A percentile compares a stretch with the other conserved stretches of the same genome.
phyloP scores from a whole-genome alignment of 192 early-diverging fungal species.

The Blastocladiella britannica region DNA sequence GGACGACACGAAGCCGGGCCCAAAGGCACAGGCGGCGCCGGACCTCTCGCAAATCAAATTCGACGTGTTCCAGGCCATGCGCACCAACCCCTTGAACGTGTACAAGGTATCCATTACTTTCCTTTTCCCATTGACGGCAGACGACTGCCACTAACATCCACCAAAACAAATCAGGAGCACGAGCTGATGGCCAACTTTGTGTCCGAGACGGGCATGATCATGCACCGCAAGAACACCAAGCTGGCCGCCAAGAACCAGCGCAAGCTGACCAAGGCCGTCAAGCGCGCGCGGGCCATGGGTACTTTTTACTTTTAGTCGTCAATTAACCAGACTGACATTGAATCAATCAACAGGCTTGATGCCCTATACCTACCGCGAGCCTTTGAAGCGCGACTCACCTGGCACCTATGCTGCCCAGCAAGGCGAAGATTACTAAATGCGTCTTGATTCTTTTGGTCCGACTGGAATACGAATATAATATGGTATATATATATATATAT shows the following conservation, averaged over 20 bases:
- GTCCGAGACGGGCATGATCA: background rate
- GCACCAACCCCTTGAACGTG: background rate
- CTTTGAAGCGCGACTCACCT: too few species aligned
- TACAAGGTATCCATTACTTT: background rate
- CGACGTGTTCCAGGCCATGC: background rate
- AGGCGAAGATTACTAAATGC: too few species aligned
- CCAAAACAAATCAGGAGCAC: background rate
- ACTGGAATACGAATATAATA: too few species aligned
- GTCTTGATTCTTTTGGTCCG: too few species aligned
- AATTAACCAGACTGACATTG: too few species aligned
- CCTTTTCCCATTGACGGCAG: background rate
- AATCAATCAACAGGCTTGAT: too few species aligned
- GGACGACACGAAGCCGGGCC: background rate
- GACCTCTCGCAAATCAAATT: background rate
- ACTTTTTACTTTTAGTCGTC: too few species aligned
- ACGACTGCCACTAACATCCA: background rate
- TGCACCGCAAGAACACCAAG: background rate
- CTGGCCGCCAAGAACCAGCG: background rate
- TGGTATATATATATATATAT: too few species aligned
- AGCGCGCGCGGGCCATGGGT: background rate
- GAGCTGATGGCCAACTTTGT: background rate
- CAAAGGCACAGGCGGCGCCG: background rate
- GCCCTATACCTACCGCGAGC: too few species aligned
- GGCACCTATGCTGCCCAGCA: too few species aligned
- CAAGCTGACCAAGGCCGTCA: slow-evolving; percentile 1